A percentile compares a stretch with the other conserved stretches of the same genome.
Evolutionary conservation across 495 filamentous ascomycete species (phyloP).

Genomic region (Hypoxylon intermedium): DNA sequence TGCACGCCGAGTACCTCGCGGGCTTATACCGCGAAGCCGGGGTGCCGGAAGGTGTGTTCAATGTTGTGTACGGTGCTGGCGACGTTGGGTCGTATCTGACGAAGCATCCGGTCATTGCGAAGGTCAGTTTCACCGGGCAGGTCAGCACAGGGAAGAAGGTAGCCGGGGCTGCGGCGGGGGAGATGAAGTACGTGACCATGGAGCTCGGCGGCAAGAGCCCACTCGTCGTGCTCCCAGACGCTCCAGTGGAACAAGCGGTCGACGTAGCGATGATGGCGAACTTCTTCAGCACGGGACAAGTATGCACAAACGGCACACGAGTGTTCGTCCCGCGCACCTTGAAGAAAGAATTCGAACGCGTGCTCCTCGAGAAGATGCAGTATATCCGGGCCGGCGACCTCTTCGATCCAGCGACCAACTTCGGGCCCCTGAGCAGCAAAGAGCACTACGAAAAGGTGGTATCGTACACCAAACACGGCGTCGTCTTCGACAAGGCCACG

Average conservation of each 20-base stretch:
- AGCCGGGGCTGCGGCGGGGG: slow-evolving; percentile 69
- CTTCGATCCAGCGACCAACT: slow-evolving; percentile 73
- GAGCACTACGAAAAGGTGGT: slow-evolving; percentile 73
- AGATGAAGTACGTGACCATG: slow-evolving; percentile 87
- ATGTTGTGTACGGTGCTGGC: slow-evolving; percentile 76
- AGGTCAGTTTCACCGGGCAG: slow-evolving; percentile 86
- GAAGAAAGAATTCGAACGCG: slow-evolving; percentile 68
- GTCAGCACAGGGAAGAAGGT: slow-evolving; percentile 79
- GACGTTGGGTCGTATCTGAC: slow-evolving; percentile 75
- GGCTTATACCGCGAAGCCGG: slow-evolving; percentile 76
- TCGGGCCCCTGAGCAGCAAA: slow-evolving; percentile 75
- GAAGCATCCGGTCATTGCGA: slow-evolving; percentile 70
- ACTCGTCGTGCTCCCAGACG: slow-evolving; percentile 72
- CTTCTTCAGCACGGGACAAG: slow-evolving; percentile 82
- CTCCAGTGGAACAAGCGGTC: slow-evolving; percentile 74
- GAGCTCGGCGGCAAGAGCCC: slow-evolving; percentile 85
- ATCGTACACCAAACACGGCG: slow-evolving; percentile 71
- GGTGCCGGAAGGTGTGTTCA: slow-evolving; percentile 80
- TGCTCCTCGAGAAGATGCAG: slow-evolving; percentile 70
- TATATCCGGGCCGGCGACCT: slow-evolving; percentile 71
- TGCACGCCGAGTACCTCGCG: slow-evolving; percentile 73
- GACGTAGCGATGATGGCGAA: slow-evolving; percentile 89
- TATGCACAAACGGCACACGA: slow-evolving; percentile 84
- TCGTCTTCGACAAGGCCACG: slow-evolving; percentile 71
- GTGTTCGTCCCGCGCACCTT: slow-evolving; percentile 72